A percentile compares a stretch with the other conserved stretches of the same genome.
These are phyloP conservation scores for Pseudogymnoascus verrucosus DNA, from an alignment of 2,329 filamentous ascomycete species.

Conservation along the genomic window DNA sequence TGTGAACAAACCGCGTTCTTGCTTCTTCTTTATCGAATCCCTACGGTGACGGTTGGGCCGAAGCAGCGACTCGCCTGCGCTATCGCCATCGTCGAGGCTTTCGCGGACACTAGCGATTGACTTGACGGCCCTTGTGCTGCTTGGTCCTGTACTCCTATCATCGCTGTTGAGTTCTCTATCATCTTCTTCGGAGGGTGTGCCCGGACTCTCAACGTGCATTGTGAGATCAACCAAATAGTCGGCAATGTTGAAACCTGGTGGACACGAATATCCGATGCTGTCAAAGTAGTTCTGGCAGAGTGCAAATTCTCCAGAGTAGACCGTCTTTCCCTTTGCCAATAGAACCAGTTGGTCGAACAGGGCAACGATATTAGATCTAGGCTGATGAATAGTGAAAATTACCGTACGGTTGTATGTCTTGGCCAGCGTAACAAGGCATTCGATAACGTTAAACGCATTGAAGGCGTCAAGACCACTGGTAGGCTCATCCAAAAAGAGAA, in stretches of 20 bases:
- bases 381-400: conserved; percentile 97
- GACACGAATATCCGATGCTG: conserved; percentile 82
- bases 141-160: conserved; percentile 64
- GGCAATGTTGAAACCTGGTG: conserved; percentile 95
- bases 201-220: conserved; percentile 74
- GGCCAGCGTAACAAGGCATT: conserved; percentile 87
- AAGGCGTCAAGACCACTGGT: conserved; percentile 93
- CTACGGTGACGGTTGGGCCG: conserved; percentile 64
- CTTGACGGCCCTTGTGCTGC: conserved; percentile 81
- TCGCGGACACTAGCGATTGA: conserved; percentile 76
- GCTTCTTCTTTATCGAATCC: conserved; percentile 74
- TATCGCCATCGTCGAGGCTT: conserved; percentile 62
- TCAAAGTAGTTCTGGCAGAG: conserved; percentile 92
- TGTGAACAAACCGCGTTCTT: conserved; percentile 86
- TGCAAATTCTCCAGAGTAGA: conserved; percentile 86
- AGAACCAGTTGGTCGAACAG: conserved; percentile 92
- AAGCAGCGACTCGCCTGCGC: conserved; percentile 49
- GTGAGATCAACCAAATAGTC: conserved; percentile 96
- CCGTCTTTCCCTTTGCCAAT: conserved; percentile 77
- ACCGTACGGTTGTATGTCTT: conserved; percentile 97
- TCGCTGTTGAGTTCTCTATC: conserved; percentile 51
- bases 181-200: conserved; percentile 46
- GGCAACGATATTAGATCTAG: conserved; percentile 94
- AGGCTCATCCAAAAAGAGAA: conserved; percentile 93
- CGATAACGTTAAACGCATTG: conserved; percentile 97